These are phyloP conservation scores for Botrytis aclada DNA, from an alignment of 2,329 filamentous ascomycete genomes.

Conservation along the genomic window DNA sequence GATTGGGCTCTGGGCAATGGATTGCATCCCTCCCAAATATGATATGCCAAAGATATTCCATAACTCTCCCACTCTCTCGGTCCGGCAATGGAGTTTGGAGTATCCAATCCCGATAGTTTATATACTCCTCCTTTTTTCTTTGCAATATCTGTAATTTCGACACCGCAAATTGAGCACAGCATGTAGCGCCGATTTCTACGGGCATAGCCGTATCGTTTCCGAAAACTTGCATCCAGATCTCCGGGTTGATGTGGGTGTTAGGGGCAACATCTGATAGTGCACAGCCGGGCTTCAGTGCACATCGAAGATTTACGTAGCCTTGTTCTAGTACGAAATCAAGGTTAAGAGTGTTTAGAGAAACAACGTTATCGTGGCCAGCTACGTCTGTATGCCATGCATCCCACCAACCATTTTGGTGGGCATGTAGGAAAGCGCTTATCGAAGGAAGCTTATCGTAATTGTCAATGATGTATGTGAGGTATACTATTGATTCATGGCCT, in stretches of 20 bases:
- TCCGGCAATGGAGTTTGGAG: slow-evolving; percentile 53
- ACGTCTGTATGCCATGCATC: slow-evolving; percentile 28
- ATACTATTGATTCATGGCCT: slow-evolving; percentile 32
- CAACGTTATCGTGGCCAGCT: slow-evolving; percentile 36
- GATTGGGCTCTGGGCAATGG: slow-evolving; percentile 30
- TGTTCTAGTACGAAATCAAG: slow-evolving; percentile 43
- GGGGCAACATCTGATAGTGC: slow-evolving; percentile 31
- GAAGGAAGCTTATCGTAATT: slow-evolving; percentile 52
- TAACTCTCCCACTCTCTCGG: slow-evolving; percentile 55
- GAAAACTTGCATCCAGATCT: slow-evolving; percentile 40
- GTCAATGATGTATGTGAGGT: slow-evolving; percentile 57
- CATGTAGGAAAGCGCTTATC: slow-evolving; percentile 37
- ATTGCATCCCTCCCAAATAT: slow-evolving; percentile 52
- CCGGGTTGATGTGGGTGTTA: slow-evolving; percentile 44
- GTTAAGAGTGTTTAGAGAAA: slow-evolving; percentile 27
- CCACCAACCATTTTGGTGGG: slow-evolving; percentile 47
- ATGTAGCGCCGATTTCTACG: slow-evolving; percentile 48
- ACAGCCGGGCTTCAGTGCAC: slow-evolving; percentile 56
- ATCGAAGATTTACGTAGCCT: slow-evolving; percentile 60
- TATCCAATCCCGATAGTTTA: slow-evolving; percentile 57
- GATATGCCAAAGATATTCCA: slow-evolving; percentile 66
- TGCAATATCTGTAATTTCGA: slow-evolving; percentile 49
- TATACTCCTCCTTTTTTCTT: slow-evolving; percentile 52
- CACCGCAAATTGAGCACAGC: slow-evolving; percentile 64
- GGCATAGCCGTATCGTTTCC: slow-evolving; percentile 39